These are phyloP conservation scores for Penicillium polonicum DNA, from an alignment of 2,329 filamentous ascomycete genomes.

Conservation along the genomic window DNA sequence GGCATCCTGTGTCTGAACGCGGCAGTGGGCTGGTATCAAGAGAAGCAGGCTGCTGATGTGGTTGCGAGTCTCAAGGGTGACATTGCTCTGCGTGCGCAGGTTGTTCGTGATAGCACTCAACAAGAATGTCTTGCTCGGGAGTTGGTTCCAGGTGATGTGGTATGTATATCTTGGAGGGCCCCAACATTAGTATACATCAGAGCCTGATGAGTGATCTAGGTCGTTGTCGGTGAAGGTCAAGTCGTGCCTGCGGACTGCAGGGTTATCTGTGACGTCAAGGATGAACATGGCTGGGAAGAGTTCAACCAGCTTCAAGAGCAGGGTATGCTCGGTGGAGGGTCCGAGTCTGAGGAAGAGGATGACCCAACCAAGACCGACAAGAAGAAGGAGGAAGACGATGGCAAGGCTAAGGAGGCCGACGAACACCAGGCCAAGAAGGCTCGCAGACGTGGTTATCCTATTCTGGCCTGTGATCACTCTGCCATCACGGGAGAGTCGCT, in stretches of 20 bases:
- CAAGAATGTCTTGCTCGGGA: constrained; percentile 68
- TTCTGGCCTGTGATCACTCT: constrained; percentile 74
- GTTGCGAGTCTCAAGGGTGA: constrained; percentile 74
- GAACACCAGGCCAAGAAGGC: constrained; percentile 16
- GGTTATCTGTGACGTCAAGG: constrained; percentile 70
- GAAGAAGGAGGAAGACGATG: constrained; percentile 41
- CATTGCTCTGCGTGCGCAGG: constrained; percentile 70
- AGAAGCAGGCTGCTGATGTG: constrained; percentile 77
- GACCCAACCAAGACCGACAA: constrained; percentile 56
- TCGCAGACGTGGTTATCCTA: constrained; percentile 56
- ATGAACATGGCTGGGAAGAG: constrained; percentile 65
- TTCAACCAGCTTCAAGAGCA: constrained; percentile 64
- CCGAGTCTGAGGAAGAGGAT: constrained; percentile 54
- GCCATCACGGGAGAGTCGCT: constrained; percentile 79
- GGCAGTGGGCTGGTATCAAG: constrained; percentile 75
- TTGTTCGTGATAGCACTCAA: constrained; percentile 65
- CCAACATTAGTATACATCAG: background rate
- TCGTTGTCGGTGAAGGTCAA: constrained; percentile 69
- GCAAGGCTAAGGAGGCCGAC: constrained; percentile 11
- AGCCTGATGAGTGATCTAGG: constrained; percentile 40
- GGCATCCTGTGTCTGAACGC: constrained; percentile 74
- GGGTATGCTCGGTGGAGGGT: constrained; percentile 55
- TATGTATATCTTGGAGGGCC: constrained; percentile 42
- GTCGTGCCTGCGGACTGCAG: constrained; percentile 68
- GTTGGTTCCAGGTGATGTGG: constrained; percentile 73